Conservation (phyloP, 1,284 basidiomycete species). For the Coniferiporia weirii region DNA sequence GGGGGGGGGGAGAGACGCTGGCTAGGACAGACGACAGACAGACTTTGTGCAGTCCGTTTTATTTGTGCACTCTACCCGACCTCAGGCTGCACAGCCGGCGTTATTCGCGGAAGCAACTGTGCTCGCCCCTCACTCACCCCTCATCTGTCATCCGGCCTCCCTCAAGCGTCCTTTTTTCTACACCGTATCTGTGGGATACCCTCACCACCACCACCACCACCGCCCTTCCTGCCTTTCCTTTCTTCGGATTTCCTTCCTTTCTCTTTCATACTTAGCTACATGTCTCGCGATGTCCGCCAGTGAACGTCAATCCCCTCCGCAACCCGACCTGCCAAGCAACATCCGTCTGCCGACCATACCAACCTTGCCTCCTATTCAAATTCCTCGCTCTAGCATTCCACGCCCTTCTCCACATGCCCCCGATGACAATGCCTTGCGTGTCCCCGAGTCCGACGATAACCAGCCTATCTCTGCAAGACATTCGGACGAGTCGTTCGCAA, state of each 20-base stretch:
- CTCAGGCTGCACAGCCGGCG: background rate
- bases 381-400: conserved; percentile 6
- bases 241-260: background rate
- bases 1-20: too few relatives aligned
- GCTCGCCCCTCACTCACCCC: background rate
- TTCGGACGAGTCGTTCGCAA: conserved; percentile 15
- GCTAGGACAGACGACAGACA: too few relatives aligned
- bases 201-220: background rate
- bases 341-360: conserved; percentile 14
- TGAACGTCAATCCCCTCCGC: conserved; percentile 4
- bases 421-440: background rate
- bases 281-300: conserved; percentile 2
- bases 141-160: background rate
- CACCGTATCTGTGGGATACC: conserved; percentile 1
- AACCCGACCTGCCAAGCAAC: conserved; percentile 1
- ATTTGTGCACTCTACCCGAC: background rate
- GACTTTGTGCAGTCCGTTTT: background rate
- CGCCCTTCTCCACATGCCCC: background rate
- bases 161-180: background rate
- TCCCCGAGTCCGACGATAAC: background rate
- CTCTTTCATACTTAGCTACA: conserved; percentile 1
- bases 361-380: conserved; percentile 13
- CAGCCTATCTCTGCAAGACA: background rate
- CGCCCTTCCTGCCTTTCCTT: background rate
- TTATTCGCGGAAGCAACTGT: background rate